phyloP scores from a whole-genome alignment of 805 yeast species.

The Komagataella pseudopastoris region DNA sequence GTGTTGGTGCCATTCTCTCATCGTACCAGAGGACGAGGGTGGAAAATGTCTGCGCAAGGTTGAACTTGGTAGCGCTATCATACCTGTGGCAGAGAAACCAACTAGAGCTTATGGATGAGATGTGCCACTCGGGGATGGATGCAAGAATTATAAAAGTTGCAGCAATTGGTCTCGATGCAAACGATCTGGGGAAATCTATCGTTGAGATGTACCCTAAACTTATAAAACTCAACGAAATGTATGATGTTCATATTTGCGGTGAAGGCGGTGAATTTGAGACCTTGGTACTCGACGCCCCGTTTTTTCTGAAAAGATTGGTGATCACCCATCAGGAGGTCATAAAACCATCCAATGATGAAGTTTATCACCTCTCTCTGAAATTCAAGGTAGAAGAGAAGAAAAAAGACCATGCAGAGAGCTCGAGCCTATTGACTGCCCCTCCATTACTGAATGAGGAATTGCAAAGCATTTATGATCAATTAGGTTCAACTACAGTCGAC shows the following conservation, averaged over 20 bases:
- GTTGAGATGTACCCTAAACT: conserved; percentile 48
- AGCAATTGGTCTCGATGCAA: conserved; percentile 63
- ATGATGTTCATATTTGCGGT: conserved; percentile 90
- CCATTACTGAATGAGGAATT: conserved; percentile 27
- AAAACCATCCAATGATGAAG: conserved; percentile 49
- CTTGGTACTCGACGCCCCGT: conserved; percentile 80
- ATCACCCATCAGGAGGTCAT: conserved; percentile 26
- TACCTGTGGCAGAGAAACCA: conserved; percentile 90
- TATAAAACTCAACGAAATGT: conserved; percentile 40
- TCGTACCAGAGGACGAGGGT: conserved; percentile 93
- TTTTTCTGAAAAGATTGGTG: conserved; percentile 41
- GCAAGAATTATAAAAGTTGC: conserved; percentile 90
- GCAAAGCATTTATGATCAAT: not conserved
- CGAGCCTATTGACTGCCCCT: conserved; percentile 12
- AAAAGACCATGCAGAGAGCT: conserved; percentile 4
- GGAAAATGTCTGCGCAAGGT: conserved; percentile 73
- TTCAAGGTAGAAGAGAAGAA: conserved; percentile 32
- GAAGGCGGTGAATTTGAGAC: conserved; percentile 99
- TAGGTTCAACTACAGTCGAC: not conserved
- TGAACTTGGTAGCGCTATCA: conserved; percentile 57
- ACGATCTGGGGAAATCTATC: conserved; percentile 58
- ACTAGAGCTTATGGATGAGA: conserved; percentile 64
- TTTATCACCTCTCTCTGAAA: conserved; percentile 45
- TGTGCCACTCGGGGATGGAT: conserved; percentile 53
- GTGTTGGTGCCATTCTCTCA: conserved; percentile 92